These are phyloP conservation scores for Antitrichia curtipendula DNA, from an alignment of 225 moss, liverwort and hornwort species.

Conservation along the genomic window DNA sequence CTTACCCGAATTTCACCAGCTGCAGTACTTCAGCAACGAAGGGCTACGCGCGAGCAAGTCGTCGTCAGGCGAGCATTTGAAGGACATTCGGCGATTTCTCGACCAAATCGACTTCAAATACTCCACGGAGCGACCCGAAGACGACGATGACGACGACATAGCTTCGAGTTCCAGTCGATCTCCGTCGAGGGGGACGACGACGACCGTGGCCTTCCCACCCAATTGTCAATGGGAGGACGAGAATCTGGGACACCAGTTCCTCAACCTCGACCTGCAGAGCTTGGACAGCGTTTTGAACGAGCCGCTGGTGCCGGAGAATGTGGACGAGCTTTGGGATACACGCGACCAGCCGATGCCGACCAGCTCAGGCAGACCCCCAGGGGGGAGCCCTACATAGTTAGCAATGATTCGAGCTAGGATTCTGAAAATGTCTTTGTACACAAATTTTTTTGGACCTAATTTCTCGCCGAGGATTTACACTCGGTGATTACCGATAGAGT, in stretches of 20 bases:
- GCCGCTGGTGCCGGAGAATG: conserved; percentile 22
- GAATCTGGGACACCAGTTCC: conserved; percentile 12
- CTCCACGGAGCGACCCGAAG: neutral
- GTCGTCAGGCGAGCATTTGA: neutral
- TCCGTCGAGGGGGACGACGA: neutral
- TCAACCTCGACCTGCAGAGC: conserved; percentile 14
- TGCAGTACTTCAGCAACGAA: neutral
- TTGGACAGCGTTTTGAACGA: conserved; percentile 17
- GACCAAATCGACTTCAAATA: conserved; percentile 6
- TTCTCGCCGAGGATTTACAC: neutral
- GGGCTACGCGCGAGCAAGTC: neutral
- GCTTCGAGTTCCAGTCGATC: conserved; percentile 22
- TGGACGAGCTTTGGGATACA: conserved; percentile 28
- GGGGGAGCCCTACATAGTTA: neutral
- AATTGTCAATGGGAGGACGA: conserved; percentile 18
- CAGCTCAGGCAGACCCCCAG: neutral
- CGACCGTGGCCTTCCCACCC: conserved; percentile 8
- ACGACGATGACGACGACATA: neutral
- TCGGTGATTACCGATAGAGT: neutral
- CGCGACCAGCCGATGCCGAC: neutral
- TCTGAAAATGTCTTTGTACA: neutral
- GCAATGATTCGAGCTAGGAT: neutral
- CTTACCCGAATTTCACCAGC: conserved; percentile 6
- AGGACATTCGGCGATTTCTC: conserved; percentile 14
- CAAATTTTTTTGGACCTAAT: neutral